These are phyloP conservation scores for Carpinus viminea DNA, from an alignment of 306 rosid species.

Conservation along the genomic window DNA sequence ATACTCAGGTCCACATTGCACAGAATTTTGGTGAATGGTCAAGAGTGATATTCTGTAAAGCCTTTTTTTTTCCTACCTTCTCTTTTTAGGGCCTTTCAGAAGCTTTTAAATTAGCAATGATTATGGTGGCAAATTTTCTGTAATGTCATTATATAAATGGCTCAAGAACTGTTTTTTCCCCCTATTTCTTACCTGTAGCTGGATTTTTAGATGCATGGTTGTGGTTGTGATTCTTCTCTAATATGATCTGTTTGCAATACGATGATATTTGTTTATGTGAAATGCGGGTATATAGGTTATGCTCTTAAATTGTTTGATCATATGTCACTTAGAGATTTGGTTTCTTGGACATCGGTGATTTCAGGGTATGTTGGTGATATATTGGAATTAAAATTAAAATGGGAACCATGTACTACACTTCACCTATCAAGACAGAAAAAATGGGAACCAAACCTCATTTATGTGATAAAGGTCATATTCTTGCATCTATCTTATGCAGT, in stretches of 20 bases:
- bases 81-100: background rate
- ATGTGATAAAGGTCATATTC: too few relatives aligned
- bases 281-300: conserved; percentile 24
- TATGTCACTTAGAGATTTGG: conserved; percentile 45
- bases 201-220: background rate
- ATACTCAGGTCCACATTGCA: conserved; percentile 88
- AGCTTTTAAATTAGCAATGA: background rate
- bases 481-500: too few relatives aligned
- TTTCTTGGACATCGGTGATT: conserved; percentile 57
- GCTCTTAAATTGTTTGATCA: conserved; percentile 46
- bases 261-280: conserved; percentile 45
- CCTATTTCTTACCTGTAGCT: background rate
- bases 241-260: conserved; percentile 35
- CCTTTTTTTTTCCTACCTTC: background rate
- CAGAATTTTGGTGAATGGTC: conserved; percentile 80
- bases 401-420: too few relatives aligned
- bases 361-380: conserved; percentile 34
- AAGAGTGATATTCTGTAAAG: conserved; percentile 87
- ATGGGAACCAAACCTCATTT: too few relatives aligned
- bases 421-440: too few relatives aligned
- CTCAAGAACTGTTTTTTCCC: background rate
- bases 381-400: too few relatives aligned
- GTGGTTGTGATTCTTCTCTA: background rate
- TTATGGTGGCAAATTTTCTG: background rate
- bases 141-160: background rate